Base-by-base conservation (phyloP, 2,329 filamentous ascomycete genomes). In the Laburnicola sp. region DNA sequence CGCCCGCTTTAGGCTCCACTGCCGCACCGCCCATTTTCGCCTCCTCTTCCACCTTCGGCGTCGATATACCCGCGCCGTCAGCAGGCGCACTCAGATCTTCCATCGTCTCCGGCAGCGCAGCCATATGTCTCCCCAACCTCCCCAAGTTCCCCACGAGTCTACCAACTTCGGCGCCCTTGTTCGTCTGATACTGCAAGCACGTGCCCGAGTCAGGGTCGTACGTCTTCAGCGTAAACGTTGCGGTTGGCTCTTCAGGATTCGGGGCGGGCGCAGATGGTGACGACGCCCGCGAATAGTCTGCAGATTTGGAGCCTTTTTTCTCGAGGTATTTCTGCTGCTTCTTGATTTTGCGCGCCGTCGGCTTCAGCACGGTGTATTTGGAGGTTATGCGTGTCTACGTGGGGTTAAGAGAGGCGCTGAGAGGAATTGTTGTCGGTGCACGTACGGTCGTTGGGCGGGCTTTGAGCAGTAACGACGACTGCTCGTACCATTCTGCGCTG, bases 401-500 rank as follows among this genome's bases (percentile, higher is more conserved):
- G 10, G 38, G 51, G 40, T 50, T 52, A 54, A 45, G 51, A 48
- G 43, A 35, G 7, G 40, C n/a, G 22, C 35, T 40, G 42, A 35
- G 30, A 48, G 48, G 47, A 28, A 6, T 1, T 45, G 3, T 28
- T 30, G 46, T 9, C 11, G 34, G 34, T 36, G 30, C 27, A 77
- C 84, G 57, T 83, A 96, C 93, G 35, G 89, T 91, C 30, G 83
- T 84, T 3, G 94, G 94, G 41, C 90, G 86, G 49, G 94, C 93
- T 75, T 94, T 84, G 48, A 99, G 80, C 51, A 99, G 86, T 54
- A 92, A 84, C 16, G 86, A 80, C 10, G 93, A 96, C 74, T 97
- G 88, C 65, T 88, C 86, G 61, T 97, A 88, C 88, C 91, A 99
- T 77, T 92, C 87, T 75, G 96, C 87, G 74, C 89, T 89, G 51